A percentile compares a stretch with the other conserved stretches of the same genome.
phyloP scores from a whole-genome alignment of 2,329 filamentous ascomycete genomes.

The Canariomyces notabilis region DNA sequence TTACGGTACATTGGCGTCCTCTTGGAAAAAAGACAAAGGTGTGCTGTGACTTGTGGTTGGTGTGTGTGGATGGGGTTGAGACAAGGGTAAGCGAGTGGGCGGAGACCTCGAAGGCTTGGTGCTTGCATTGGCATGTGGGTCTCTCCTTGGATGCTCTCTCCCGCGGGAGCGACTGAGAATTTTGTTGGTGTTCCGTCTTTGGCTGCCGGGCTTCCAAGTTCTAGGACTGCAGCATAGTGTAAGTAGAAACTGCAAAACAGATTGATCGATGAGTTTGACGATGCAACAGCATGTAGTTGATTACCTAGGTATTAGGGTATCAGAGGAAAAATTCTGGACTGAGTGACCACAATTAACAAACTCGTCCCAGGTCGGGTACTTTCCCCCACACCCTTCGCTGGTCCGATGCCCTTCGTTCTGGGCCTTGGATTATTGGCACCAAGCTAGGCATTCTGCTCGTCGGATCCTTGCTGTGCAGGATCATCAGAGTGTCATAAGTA shows the following conservation, averaged over 20 bases:
- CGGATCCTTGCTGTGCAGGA: background rate
- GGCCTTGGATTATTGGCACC: conserved; percentile 14
- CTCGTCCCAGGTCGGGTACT: conserved; percentile 10
- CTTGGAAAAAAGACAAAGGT: conserved; percentile 16
- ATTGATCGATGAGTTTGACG: background rate
- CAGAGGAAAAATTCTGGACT: background rate
- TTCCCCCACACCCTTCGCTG: conserved; percentile 2
- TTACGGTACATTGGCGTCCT: conserved; percentile 17
- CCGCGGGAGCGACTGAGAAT: background rate
- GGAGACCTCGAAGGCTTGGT: conserved; percentile 21
- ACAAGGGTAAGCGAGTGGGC: conserved; percentile 22
- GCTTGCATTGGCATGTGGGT: conserved; percentile 9
- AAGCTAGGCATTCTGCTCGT: conserved; percentile 1
- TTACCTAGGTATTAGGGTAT: no score
- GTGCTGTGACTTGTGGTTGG: conserved; percentile 21
- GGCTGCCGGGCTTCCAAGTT: no score
- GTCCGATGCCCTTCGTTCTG: conserved; percentile 10
- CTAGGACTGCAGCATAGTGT: no score
- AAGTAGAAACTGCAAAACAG: no score
- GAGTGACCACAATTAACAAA: background rate
- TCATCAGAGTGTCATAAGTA: conserved; percentile 3
- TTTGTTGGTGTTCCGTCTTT: no score
- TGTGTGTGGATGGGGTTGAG: conserved; percentile 12
- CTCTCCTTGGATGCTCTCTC: background rate
- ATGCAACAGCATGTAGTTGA: no score